Evolutionary conservation across 2,329 filamentous ascomycete species (phyloP), one percentile per base, ranked within the genome.

Genomic region (Lecanicillium sp.): DNA sequence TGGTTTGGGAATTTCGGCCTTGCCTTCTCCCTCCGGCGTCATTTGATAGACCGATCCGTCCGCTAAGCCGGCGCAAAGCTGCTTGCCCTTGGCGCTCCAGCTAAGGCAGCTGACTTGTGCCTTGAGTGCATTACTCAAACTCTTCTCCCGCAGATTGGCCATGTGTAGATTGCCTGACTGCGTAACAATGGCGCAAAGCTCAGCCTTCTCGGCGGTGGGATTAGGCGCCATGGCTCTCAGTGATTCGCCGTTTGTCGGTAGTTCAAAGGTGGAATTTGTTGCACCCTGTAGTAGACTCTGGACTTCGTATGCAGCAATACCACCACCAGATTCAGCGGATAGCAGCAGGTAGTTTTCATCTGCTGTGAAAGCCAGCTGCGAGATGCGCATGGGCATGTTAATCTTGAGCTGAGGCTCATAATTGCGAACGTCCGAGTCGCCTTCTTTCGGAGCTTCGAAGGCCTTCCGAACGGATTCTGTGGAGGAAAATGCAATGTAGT

Each of bases 51-150:
- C 80, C 11, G 79, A 80, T 42, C 92, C 92, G 60, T 95, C 78
- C 6, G 71, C 79, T 49, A 92, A 68, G 13, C 94, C 92, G 48
- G 86, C 89, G 32, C 94, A 81, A 31, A 98, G 68, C 56, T 96
- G 90, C 58, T 95, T 98, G 33, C 92, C 92, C 56, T 82, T 86
- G 44, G 78, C 83, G 58, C 92, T 98, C 92, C 94, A 98, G 40
- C 85, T 82, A 5, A 86, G 74, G 52, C 84, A 92, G 55, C 81
- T 88, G 19, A 94, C 89, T 34, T 83, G 80, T 19, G 74, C 68
- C 52, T 81, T 85, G 46, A 94, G 67, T 1, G 51, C 67, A 46
- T 65, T 72, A 25, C 85, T 85, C 46, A 77, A 78, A 15, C 69
- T 69, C 35, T 73, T 71, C 28, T 80, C 73, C 51, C 83, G 80